A percentile compares a stretch with the other conserved stretches of the same genome.
Conservation (phyloP, 169 alveolate species). For the Plasmodium coatneyi region DNA sequence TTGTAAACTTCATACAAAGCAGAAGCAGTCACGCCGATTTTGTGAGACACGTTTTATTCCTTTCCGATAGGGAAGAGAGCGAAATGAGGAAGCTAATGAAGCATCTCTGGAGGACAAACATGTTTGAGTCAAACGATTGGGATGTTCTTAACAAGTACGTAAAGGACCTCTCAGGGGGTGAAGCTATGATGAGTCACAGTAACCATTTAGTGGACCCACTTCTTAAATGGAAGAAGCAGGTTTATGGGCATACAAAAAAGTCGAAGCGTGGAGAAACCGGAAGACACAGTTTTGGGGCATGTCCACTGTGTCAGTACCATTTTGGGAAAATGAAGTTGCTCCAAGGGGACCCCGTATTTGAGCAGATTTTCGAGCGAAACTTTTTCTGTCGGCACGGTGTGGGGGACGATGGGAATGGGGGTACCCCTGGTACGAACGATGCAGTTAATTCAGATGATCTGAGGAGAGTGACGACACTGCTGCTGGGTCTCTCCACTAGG, state of each 20-base stretch:
- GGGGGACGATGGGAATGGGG: not conserved
- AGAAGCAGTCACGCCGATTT: not conserved
- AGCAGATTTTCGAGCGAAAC: not conserved
- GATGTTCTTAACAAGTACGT: constrained; percentile 1
- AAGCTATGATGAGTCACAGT: not conserved
- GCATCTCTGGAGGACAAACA: not conserved
- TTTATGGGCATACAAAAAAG: not conserved
- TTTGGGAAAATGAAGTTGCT: not conserved
- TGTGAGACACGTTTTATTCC: constrained; percentile 14
- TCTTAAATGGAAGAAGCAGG: not conserved
- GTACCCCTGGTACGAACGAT: not conserved
- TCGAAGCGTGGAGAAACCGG: not conserved
- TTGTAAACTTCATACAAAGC: constrained; percentile 13
- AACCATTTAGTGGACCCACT: not conserved
- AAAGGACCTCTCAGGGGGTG: not conserved
- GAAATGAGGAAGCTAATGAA: constrained; percentile 6
- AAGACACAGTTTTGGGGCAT: constrained; percentile 8
- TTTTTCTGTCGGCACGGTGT: not conserved
- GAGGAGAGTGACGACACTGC: not conserved
- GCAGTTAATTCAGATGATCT: not conserved
- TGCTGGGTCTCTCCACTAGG: constrained; percentile 1
- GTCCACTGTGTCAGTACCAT: constrained; percentile 20
- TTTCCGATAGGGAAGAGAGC: constrained; percentile 2
- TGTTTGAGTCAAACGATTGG: constrained; percentile 17
- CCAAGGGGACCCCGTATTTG: constrained; percentile 6